Percentiles rank a stretch among this genome's conserved stretches.
phyloP scores from a whole-genome alignment of 192 early-diverging fungal species.

The Coemansia asiatica region DNA sequence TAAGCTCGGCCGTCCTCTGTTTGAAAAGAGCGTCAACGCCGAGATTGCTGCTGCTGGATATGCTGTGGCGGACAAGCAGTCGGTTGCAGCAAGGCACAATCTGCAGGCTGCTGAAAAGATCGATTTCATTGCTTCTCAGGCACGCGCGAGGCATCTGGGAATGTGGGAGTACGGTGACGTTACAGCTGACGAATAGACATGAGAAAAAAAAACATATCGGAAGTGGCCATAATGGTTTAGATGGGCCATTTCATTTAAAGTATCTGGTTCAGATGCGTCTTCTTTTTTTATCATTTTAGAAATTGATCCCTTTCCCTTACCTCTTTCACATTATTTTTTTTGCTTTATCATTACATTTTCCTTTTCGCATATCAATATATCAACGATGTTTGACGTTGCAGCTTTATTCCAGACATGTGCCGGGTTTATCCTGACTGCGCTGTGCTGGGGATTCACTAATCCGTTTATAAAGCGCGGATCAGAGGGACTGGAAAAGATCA shows the following conservation, averaged over 20 bases:
- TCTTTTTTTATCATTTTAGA: too few species aligned
- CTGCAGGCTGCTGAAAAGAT: conserved; percentile 25
- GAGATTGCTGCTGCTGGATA: conserved; percentile 66
- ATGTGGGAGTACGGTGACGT: conserved; percentile 53
- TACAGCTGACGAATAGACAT: conserved; percentile 32
- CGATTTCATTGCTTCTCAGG: conserved; percentile 44
- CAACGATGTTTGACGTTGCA: not conserved
- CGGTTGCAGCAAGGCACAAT: conserved; percentile 36
- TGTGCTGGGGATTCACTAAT: conserved; percentile 97
- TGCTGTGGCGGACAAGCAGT: conserved; percentile 53
- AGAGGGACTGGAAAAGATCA: conserved; percentile 74
- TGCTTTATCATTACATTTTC: too few species aligned
- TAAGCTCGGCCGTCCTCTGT: conserved; percentile 52
- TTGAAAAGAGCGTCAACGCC: conserved; percentile 69
- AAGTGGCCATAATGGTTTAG: too few species aligned
- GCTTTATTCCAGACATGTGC: conserved; percentile 41
- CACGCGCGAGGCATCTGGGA: conserved; percentile 34
- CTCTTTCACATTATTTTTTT: too few species aligned
- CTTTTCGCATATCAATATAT: too few species aligned
- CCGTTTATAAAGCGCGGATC: conserved; percentile 92
- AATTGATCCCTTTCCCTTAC: too few species aligned
- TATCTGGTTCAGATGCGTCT: too few species aligned
- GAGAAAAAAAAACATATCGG: too few species aligned
- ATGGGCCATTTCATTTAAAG: too few species aligned
- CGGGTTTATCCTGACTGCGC: conserved; percentile 64